phyloP scores from a whole-genome alignment of 306 rosid genomes.

The Casuarina cunninghamiana region DNA sequence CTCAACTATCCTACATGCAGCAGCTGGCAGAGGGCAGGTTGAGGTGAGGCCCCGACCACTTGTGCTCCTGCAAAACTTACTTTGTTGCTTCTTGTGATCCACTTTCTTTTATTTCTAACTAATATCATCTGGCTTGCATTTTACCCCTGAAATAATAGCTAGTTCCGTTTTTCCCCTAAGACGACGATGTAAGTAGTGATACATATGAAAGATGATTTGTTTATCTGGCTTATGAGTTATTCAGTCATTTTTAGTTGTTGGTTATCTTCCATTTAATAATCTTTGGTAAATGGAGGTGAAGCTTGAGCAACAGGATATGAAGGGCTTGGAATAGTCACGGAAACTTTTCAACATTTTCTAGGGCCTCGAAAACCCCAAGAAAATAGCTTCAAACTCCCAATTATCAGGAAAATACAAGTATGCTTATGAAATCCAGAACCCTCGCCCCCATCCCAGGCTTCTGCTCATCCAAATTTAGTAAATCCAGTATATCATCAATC shows the following conservation, averaged over 20 bases:
- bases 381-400: background rate
- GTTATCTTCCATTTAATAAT: background rate
- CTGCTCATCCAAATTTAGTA: background rate
- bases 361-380: background rate
- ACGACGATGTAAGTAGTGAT: too few species aligned
- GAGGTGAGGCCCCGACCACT: conserved; percentile 55
- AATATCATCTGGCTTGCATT: background rate
- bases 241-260: background rate
- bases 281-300: background rate
- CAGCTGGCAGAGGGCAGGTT: conserved; percentile 89
- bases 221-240: background rate
- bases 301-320: background rate
- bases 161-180: background rate
- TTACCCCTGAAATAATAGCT: background rate
- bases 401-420: background rate
- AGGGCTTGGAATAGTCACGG: background rate
- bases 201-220: background rate
- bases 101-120: conserved; percentile 2
- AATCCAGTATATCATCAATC: background rate
- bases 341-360: background rate
- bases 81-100: conserved; percentile 1
- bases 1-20: conserved; percentile 84
- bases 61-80: conserved; percentile 7
- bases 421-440: background rate
- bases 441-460: background rate